Evolutionary conservation across 2,329 filamentous ascomycete genomes (phyloP).

Genomic region (Nemania abortiva): DNA sequence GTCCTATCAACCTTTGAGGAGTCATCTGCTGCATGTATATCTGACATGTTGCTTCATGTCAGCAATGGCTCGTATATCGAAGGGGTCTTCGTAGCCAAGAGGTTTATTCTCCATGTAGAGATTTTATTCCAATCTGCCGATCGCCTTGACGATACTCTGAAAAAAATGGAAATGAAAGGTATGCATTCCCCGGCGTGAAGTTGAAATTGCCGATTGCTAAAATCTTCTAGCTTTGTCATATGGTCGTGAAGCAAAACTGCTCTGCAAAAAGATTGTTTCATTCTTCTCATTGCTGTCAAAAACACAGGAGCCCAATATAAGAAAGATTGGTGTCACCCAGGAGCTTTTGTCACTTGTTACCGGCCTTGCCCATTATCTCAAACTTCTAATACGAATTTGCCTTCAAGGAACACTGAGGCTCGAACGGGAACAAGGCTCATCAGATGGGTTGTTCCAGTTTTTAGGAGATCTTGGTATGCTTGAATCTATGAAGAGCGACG

Average conservation of each 20-base stretch:
- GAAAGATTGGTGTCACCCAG: conserved; percentile 95
- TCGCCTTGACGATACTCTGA: conserved; percentile 80
- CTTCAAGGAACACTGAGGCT: conserved; percentile 92
- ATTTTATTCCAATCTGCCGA: conserved; percentile 91
- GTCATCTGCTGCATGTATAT: conserved; percentile 97
- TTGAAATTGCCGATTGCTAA: conserved; percentile 41
- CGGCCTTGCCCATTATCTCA: conserved; percentile 95
- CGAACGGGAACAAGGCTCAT: conserved; percentile 82
- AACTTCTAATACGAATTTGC: conserved; percentile 96
- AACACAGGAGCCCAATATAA: conserved; percentile 89
- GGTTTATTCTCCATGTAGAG: conserved; percentile 96
- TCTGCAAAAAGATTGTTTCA: conserved; percentile 99
- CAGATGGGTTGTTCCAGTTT: conserved; percentile 84
- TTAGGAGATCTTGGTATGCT: conserved; percentile 85
- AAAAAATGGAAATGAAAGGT: conserved; percentile 80
- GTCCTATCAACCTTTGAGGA: conserved; percentile 97
- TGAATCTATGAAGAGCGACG: conserved; percentile 80
- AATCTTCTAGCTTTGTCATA: conserved; percentile 79
- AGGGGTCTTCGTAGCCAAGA: conserved; percentile 92
- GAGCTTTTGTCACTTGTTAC: conserved; percentile 98
- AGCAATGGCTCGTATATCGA: conserved; percentile 98
- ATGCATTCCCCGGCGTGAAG: conserved; percentile 49
- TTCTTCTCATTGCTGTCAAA: conserved; percentile 97
- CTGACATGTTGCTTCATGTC: conserved; percentile 97
- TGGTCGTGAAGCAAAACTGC: conserved; percentile 92